Base-by-base conservation (phyloP, 1,139 yeast species). In the Suhomyces kunorum region DNA sequence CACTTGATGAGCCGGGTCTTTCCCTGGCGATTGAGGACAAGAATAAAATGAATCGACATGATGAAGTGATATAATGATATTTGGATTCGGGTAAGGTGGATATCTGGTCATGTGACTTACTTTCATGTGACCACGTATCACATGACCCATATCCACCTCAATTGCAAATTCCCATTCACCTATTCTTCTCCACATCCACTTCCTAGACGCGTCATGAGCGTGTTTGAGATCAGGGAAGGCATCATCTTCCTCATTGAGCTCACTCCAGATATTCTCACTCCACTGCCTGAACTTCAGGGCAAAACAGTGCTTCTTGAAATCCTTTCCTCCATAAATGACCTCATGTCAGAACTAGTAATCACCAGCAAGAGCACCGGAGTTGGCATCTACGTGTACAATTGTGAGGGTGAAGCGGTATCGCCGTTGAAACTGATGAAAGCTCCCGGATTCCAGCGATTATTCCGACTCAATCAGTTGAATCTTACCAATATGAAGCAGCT, bases 11-110 rank as follows among this genome's bases (percentile, higher is more conserved):
- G 68, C 44, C 98, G 76, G 27, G 92, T 80, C 53, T 87, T 87
- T n/a, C 98, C 98, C 63, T 89, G 97, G 46, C 96, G 76, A 59
- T 90, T 92, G 57, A 90, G 81, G 36, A 92, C 84, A 34, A 90
- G 63, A 35, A 90, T 71, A 62, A 81, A 90, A 52, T 87, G 90
- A 26, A 87, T 75, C 12, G 87, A 76, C 95, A 87, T 87, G 12
- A 9, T n/a, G 14, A 9, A 5, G 8, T 9, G n/a, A 8, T 9
- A 14, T 29, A 4, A 18, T 11, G 22, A 8, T 17, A 28, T 16
- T 13, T 15, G 8, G 30, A 13, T 16, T 11, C 20, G 4, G 12
- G 17, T 5, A 3, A 3, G 6, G 17, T 15, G 16, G 6, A 11
- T 8, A 28, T 11, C 20, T 12, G 13, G 14, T 29, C 16, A 29